phyloP scores from a whole-genome alignment of 257 asterid genomes.

The Paulownia fortunei region DNA sequence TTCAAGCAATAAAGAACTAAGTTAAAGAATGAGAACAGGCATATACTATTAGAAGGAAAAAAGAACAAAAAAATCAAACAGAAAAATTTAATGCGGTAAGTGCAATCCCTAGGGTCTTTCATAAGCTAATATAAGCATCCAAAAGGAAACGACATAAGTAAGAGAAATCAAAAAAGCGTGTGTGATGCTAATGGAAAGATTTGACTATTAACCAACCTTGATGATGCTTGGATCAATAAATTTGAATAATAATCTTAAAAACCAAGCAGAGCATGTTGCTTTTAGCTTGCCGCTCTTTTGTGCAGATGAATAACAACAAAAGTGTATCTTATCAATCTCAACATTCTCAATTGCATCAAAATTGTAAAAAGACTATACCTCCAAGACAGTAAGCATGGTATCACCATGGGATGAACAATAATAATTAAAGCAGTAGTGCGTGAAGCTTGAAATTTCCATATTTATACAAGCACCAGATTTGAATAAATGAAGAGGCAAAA shows the following conservation, averaged over 20 bases:
- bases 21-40: neutral
- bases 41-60: neutral
- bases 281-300: slow-evolving; percentile 9
- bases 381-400: neutral
- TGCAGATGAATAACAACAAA: slow-evolving; percentile 26
- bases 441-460: neutral
- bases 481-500: neutral
- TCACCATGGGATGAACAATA: neutral
- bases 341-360: slow-evolving; percentile 8
- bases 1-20: neutral
- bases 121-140: slow-evolving; percentile 3
- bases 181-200: neutral
- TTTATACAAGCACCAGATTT: slow-evolving; percentile 1
- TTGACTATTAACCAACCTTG: slow-evolving; percentile 15
- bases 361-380: neutral
- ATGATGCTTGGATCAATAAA: slow-evolving; percentile 2
- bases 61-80: neutral
- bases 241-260: neutral
- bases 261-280: slow-evolving; percentile 12
- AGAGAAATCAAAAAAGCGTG: neutral
- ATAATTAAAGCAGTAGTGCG: neutral
- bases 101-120: neutral
- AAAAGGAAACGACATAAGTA: neutral
- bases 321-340: neutral
- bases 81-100: neutral